Conservation (phyloP, 2,329 filamentous ascomycete species). For the Teratosphaeria pseudoeucalypti region DNA sequence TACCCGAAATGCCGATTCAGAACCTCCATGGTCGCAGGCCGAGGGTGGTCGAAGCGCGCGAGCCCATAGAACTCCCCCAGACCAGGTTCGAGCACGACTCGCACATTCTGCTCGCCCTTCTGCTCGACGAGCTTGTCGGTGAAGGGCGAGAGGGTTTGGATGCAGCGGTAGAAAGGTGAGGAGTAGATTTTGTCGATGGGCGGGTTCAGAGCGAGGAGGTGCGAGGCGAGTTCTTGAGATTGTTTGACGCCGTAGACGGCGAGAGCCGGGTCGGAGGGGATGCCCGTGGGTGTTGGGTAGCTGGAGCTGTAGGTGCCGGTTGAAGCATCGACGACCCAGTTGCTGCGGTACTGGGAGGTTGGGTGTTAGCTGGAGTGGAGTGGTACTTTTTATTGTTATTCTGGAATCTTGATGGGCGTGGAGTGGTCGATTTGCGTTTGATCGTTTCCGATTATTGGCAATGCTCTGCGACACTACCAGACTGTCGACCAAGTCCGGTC, state of each 20-base stretch:
- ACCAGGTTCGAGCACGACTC: conserved; percentile 30
- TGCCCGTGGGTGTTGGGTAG: conserved; percentile 73
- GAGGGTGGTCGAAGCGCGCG: conserved; percentile 75
- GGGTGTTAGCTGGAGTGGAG: background rate
- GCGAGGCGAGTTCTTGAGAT: conserved; percentile 60
- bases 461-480: no score
- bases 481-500: no score
- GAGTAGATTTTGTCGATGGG: conserved; percentile 70
- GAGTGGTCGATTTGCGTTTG: no score
- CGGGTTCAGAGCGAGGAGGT: conserved; percentile 53
- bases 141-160: conserved; percentile 71
- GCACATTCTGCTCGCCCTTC: conserved; percentile 5
- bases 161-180: conserved; percentile 76
- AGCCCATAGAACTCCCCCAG: conserved; percentile 81
- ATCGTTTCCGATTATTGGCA: no score
- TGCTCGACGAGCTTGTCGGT: conserved; percentile 38
- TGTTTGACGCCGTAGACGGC: conserved; percentile 80
- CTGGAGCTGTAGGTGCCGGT: conserved; percentile 68
- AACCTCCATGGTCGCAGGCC: conserved; percentile 53
- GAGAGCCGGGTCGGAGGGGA: conserved; percentile 77
- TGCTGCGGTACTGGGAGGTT: conserved; percentile 66
- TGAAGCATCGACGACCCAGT: conserved; percentile 72
- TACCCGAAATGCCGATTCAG: conserved; percentile 60
- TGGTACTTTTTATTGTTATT: no score
- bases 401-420: no score